Percentiles rank a stretch among this genome's conserved stretches.
Evolutionary conservation across 305 asterid species (phyloP).

Genomic region (Solanum aculeatissimum): DNA sequence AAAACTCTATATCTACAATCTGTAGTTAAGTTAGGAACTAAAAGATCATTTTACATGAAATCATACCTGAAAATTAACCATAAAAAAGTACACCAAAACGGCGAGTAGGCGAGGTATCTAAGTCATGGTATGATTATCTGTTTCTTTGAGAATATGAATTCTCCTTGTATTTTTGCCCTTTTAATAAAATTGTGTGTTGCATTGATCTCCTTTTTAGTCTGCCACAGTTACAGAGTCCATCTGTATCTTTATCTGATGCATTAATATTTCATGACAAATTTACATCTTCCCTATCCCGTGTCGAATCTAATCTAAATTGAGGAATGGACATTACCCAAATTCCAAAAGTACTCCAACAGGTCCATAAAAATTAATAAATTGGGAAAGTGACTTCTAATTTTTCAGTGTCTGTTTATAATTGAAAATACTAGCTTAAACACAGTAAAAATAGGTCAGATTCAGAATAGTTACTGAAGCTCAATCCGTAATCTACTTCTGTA

Average conservation of each 20-base stretch:
- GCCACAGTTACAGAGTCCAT: background rate
- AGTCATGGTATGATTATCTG: background rate
- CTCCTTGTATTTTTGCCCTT: background rate
- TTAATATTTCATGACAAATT: background rate
- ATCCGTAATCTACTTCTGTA: background rate
- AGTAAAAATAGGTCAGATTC: background rate
- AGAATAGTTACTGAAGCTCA: background rate
- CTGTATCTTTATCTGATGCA: background rate
- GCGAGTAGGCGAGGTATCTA: background rate
- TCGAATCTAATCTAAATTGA: background rate
- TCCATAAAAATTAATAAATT: background rate
- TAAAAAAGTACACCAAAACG: background rate
- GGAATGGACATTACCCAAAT: background rate
- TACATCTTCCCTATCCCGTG: background rate
- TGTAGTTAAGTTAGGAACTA: background rate
- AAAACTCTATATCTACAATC: background rate
- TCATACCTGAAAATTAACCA: background rate
- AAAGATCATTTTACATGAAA: background rate
- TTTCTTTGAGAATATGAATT: background rate
- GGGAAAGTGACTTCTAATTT: background rate
- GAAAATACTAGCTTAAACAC: background rate
- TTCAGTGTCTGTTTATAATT: background rate
- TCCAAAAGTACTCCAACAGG: background rate
- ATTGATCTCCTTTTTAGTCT: background rate
- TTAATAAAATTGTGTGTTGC: background rate